Base-by-base conservation (phyloP, 805 yeast species). In the Grigorovia humatica region DNA sequence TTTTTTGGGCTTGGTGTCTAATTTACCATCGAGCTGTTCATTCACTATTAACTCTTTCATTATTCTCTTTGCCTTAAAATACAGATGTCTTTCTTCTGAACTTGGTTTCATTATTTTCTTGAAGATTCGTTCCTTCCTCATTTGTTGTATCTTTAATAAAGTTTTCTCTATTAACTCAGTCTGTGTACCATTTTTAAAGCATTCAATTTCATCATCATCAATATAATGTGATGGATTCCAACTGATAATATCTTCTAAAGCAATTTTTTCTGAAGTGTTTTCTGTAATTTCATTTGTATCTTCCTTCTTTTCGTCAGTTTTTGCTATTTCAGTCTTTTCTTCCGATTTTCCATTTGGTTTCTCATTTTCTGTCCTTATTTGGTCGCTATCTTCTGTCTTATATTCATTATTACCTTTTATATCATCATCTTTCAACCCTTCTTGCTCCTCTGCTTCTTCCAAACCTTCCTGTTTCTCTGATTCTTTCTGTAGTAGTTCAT, bases 131-230 rank as follows among this genome's bases (percentile, higher is more conserved):
- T 67, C 59, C 17, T 74, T 69, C 62, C 85, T 81, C 35, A 79
- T 53, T 23, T 67, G 66, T 55, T 78, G 78, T 27, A 85, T 63
- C 52, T 79, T 75, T 11, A 72, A 56, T 20, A 85, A 58, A 45
- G 76, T 67, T 46, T 68, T 60, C 30, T 75, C 72, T 41, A 82
- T 71, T 18, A 71, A 65, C 48, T 74, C 61, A 44, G 69, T 65
- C 49, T 72, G 76, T 1, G 68, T 62, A 29, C 78, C 78, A 11
- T 67, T 59, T 44, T 67, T 61, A 43, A 74, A 73, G 0, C 77
- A 76, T 47, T 72, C 72, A n/a, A 77, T 56, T 59, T 78, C 83
- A 56, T 78, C 82, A 32, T 75, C 75, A 41, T 71, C 79, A 27
- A 79, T 70, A 48, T 67, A 68, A 58, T 72, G 73, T 7, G 68